These are phyloP conservation scores for Oxyria digyna DNA, from an alignment of 148 eudicot species.

Conservation along the genomic window DNA sequence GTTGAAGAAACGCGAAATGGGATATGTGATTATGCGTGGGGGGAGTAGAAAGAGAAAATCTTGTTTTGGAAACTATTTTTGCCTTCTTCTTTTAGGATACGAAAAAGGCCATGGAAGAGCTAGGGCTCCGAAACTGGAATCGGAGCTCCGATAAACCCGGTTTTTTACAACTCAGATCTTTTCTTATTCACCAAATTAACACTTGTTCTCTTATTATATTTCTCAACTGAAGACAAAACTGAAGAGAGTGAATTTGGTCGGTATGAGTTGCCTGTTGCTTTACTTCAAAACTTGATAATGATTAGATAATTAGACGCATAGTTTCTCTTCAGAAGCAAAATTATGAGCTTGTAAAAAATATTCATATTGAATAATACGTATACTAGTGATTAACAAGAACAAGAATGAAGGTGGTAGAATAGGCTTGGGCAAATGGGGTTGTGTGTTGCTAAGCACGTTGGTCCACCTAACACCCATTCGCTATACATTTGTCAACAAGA, in stretches of 20 bases:
- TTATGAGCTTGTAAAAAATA: background rate
- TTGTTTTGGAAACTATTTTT: background rate
- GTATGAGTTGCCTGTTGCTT: background rate
- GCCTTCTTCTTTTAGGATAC: background rate
- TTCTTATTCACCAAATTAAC: background rate
- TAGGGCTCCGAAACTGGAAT: background rate
- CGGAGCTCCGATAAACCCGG: conserved; percentile 5
- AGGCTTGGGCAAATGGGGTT: too few species aligned
- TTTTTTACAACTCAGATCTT: background rate
- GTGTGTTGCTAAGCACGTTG: conserved; percentile 3
- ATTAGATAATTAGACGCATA: too few species aligned
- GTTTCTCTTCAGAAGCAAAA: too few species aligned
- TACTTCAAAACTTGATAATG: background rate
- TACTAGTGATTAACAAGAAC: too few species aligned
- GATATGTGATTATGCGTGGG: background rate
- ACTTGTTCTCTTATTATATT: too few species aligned
- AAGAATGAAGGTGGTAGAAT: too few species aligned
- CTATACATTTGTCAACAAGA: background rate
- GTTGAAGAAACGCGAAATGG: background rate
- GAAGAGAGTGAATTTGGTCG: too few species aligned
- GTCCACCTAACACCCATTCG: background rate
- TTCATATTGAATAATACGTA: too few species aligned
- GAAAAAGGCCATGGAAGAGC: background rate
- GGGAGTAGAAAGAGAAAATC: background rate
- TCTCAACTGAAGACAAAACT: too few species aligned